A percentile compares a stretch with the other conserved stretches of the same genome.
Evolutionary conservation across 257 asterid species (phyloP).

Genomic region (Misopates orontium): DNA sequence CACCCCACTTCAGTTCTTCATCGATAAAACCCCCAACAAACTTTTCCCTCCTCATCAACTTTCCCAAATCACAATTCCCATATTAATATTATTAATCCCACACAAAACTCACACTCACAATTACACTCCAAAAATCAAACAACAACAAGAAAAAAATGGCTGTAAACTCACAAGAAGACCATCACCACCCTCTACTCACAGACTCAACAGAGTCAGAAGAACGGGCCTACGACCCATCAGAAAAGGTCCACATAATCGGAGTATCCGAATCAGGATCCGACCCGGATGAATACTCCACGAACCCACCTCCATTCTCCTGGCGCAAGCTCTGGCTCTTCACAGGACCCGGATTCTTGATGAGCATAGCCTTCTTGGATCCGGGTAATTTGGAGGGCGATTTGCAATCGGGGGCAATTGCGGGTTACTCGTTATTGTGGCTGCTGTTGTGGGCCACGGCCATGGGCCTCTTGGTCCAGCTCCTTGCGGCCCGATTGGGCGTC

Average conservation of each 20-base stretch:
- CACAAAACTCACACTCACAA: neutral
- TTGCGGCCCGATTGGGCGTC: conserved; percentile 68
- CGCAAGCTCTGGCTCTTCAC: conserved; percentile 75
- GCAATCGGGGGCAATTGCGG: conserved; percentile 82
- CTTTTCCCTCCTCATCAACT: neutral
- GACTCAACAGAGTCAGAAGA: conserved; percentile 43
- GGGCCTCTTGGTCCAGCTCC: conserved; percentile 66
- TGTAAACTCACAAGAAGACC: conserved; percentile 37
- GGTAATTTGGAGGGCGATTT: conserved; percentile 82
- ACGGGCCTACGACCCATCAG: conserved; percentile 51
- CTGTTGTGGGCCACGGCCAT: conserved; percentile 77
- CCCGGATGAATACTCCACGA: conserved; percentile 41
- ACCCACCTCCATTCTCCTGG: conserved; percentile 68
- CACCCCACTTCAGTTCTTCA: no score
- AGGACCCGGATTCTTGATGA: conserved; percentile 78
- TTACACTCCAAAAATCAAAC: neutral
- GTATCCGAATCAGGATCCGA: conserved; percentile 43
- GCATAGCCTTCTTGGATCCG: conserved; percentile 78
- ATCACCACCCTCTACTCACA: conserved; percentile 32
- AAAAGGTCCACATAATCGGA: conserved; percentile 56
- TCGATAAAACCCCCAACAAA: conserved; percentile 20
- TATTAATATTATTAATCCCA: conserved; percentile 15
- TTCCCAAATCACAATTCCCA: neutral
- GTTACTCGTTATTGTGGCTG: conserved; percentile 68
- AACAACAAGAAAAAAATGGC: no score